Evolutionary conservation across 2,329 filamentous ascomycete species (phyloP), one percentile per base, ranked within the genome.

Genomic region (Spiromastix sp.): DNA sequence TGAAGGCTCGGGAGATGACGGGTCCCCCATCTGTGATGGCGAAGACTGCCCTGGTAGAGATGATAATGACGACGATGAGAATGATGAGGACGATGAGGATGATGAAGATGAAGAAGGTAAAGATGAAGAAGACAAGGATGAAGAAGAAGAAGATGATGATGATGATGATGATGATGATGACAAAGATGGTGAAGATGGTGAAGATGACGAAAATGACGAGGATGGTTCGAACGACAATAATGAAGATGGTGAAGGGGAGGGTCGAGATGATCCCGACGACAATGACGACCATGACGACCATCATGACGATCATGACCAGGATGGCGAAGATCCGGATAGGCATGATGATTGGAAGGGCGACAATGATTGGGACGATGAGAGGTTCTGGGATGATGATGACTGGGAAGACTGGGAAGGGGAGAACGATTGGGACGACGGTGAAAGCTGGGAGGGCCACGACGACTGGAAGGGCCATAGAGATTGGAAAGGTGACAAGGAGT

Each of bases 221-320:
- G 41, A 41, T 13, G 50, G 48, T 45, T 34, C 37, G 6, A 30
- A 19, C 22, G 18, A 30, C 13, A 28, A 11, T 11, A 12, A 28
- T n/a, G 25, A 16, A 12, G 34, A 30, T 24, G 17, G 26, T 5
- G 36, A 35, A n/a, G 46, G 35, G 26, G 52, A 52, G 13, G 46
- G 47, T 28, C 39, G 35, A 22, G 54, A 51, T 1, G 51, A 45
- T 4, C 33, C 39, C 7, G 42, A 53, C 5, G 46, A 50, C 15
- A 30, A 32, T 10, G 9, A 15, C 2, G 15, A 30, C 12, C 17
- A 4, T 24, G 38, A 19, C n/a, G 38, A 19, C n/a, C 15, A 6
- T 12, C 13, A 15, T 16, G 16, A 30, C 11, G 31, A 20, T 24
- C 21, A 7, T 8, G 24, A 11, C 15, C 18, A 25, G 6, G n/a